These are phyloP conservation scores for Caryopteris hybrid DNA, from an alignment of 305 asterid genomes.

Conservation along the genomic window DNA sequence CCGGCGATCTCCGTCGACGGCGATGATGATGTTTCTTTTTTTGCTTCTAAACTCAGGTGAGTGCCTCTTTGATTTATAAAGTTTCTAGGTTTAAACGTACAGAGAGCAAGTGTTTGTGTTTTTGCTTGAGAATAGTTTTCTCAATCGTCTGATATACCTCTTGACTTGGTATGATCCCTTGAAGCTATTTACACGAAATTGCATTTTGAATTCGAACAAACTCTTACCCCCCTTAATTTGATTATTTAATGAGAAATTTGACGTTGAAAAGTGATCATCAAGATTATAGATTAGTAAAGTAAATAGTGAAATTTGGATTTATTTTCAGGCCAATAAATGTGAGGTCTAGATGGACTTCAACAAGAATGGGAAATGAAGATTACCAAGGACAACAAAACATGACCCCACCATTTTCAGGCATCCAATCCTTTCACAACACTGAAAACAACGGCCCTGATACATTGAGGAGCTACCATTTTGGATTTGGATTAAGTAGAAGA, in stretches of 20 bases:
- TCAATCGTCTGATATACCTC: constrained; percentile 1
- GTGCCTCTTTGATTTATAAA: background rate
- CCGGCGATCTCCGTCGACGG: constrained; percentile 32
- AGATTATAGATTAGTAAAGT: background rate
- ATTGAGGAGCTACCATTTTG: constrained; percentile 35
- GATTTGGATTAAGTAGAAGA: constrained; percentile 38
- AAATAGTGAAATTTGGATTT: background rate
- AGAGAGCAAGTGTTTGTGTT: background rate
- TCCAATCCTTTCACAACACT: constrained; percentile 13
- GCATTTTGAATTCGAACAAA: background rate
- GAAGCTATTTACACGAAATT: background rate
- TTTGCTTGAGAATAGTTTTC: constrained; percentile 6
- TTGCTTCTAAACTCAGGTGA: constrained; percentile 70
- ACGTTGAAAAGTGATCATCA: background rate
- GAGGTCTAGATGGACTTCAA: constrained; percentile 35
- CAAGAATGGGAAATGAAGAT: constrained; percentile 27
- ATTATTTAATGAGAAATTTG: background rate
- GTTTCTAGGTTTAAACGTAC: background rate
- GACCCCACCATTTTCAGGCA: constrained; percentile 35
- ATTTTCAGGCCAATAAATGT: constrained; percentile 61
- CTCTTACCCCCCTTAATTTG: background rate
- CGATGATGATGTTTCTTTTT: constrained; percentile 39
- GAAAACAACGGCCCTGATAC: constrained; percentile 29
- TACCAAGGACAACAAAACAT: constrained; percentile 18
- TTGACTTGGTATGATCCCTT: background rate